phyloP scores from a whole-genome alignment of 164 flowering plant species.

The Macadamia integrifolia region DNA sequence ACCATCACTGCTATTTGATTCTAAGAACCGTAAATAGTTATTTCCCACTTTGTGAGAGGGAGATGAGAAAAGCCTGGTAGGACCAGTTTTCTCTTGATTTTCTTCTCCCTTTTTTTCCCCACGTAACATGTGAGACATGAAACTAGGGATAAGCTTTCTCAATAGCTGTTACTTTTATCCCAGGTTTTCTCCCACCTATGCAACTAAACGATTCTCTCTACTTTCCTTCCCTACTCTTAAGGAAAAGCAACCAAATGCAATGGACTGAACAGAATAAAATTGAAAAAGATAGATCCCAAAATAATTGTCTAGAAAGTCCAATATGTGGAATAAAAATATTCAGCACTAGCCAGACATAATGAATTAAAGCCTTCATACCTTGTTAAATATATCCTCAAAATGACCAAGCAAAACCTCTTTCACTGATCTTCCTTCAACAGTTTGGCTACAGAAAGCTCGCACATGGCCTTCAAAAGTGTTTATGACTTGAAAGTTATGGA shows the following conservation, averaged over 20 bases:
- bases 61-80: too few relatives aligned
- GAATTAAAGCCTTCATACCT: constrained; percentile 28
- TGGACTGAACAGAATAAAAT: not conserved
- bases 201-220: too few relatives aligned
- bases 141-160: too few relatives aligned
- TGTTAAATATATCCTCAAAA: constrained; percentile 34
- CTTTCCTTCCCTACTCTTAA: too few relatives aligned
- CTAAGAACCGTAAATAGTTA: too few relatives aligned
- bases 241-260: not conserved
- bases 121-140: too few relatives aligned
- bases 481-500: constrained; percentile 46
- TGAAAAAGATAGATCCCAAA: not conserved
- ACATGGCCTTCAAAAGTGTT: constrained; percentile 43
- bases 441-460: constrained; percentile 22
- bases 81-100: too few relatives aligned
- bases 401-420: constrained; percentile 35
- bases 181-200: too few relatives aligned
- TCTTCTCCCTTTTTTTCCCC: too few relatives aligned
- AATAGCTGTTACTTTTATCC: too few relatives aligned
- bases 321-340: not conserved
- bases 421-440: constrained; percentile 30
- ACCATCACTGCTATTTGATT: too few relatives aligned
- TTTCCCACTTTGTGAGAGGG: too few relatives aligned
- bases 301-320: not conserved
- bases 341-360: not conserved